A percentile compares a stretch with the other conserved stretches of the same genome.
Conservation (phyloP, 192 early-diverging fungal genomes). For the Coemansia sp. region DNA sequence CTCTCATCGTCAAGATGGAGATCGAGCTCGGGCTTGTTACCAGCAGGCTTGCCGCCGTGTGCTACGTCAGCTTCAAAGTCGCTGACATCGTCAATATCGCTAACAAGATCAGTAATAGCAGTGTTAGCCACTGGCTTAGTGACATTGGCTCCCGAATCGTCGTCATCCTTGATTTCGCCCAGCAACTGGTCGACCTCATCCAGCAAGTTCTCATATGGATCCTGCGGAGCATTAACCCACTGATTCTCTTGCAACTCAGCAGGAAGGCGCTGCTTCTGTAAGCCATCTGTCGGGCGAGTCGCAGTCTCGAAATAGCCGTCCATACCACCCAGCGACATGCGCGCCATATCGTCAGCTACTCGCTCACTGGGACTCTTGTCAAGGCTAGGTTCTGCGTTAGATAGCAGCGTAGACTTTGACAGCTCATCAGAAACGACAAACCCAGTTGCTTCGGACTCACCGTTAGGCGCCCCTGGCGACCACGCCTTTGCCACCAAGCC, state of each 20-base stretch:
- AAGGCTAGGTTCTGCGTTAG: constrained; percentile 3
- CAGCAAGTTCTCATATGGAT: constrained; percentile 53
- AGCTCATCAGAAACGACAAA: constrained; percentile 9
- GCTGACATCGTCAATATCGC: constrained; percentile 8
- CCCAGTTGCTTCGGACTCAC: neutral
- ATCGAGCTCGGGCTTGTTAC: constrained; percentile 27
- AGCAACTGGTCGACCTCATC: constrained; percentile 58
- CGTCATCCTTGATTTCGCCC: constrained; percentile 47
- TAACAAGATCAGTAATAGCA: neutral
- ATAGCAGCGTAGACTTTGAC: constrained; percentile 12
- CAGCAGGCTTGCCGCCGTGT: neutral
- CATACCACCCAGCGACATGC: constrained; percentile 12
- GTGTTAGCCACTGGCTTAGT: neutral
- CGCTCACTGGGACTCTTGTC: neutral
- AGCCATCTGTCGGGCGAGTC: neutral
- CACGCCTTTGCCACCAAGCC: neutral
- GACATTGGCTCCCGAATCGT: constrained; percentile 15
- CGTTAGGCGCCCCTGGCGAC: neutral
- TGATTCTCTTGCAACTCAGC: neutral
- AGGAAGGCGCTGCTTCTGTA: neutral
- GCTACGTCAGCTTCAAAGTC: neutral
- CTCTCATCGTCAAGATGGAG: constrained; percentile 37
- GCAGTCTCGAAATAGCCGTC: neutral
- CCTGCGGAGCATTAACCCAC: constrained; percentile 42
- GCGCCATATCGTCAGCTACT: constrained; percentile 28